These are phyloP conservation scores for Alternaria hordeiaustralica DNA, from an alignment of 2,329 filamentous ascomycete genomes.

Conservation along the genomic window DNA sequence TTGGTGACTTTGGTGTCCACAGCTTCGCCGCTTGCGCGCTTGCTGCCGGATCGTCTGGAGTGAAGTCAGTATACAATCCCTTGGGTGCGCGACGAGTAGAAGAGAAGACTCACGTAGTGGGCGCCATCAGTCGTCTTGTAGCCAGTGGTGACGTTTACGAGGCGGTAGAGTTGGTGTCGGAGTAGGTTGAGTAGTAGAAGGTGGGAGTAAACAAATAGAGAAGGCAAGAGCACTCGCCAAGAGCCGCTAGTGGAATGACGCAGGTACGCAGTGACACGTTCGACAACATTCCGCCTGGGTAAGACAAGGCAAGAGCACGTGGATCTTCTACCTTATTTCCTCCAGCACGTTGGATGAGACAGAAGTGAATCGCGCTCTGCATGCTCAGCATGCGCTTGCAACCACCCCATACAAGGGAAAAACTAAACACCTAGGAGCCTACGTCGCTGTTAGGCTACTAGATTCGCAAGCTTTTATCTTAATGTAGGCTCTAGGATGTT, in stretches of 20 bases:
- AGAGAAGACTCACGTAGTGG: neutral
- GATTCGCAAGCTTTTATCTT: too few species aligned
- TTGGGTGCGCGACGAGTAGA: neutral
- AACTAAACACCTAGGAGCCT: too few species aligned
- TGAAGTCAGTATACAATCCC: neutral
- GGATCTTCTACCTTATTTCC: fast-evolving
- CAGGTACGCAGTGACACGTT: neutral
- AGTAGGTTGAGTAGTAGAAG: neutral
- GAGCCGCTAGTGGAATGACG: neutral
- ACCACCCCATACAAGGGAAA: too few species aligned
- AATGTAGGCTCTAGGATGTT: too few species aligned
- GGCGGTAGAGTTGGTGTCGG: neutral
- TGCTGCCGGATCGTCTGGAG: neutral
- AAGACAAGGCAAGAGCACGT: neutral
- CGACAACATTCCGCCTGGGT: neutral
- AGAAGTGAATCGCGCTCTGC: neutral
- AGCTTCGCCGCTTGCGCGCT: neutral
- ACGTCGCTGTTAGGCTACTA: too few species aligned
- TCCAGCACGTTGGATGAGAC: neutral
- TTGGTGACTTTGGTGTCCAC: neutral
- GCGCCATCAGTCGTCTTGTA: neutral
- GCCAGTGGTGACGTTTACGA: fast-evolving
- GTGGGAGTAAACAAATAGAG: neutral
- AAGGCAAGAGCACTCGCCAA: neutral
- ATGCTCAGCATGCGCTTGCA: neutral